phyloP scores from a whole-genome alignment of 208 protist genomes.

The Trichomonas vaginalis region DNA sequence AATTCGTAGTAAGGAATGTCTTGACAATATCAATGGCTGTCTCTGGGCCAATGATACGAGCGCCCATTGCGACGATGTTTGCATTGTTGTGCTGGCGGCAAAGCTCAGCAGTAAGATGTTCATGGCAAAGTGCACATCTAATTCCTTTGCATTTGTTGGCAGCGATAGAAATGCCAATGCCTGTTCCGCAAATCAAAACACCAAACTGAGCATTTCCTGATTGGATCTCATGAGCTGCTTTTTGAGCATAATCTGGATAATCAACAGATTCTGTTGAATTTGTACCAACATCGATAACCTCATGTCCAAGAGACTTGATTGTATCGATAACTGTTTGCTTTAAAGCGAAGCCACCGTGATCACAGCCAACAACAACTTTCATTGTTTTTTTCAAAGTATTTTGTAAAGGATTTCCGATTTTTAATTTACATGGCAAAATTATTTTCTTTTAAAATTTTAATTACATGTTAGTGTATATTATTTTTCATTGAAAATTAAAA shows the following conservation, averaged over 20 bases:
- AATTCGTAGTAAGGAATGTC: not conserved
- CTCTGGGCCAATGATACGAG: not conserved
- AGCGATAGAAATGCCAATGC: not conserved
- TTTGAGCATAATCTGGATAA: conserved; percentile 1
- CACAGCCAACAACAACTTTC: conserved; percentile 1
- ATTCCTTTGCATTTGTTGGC: not conserved
- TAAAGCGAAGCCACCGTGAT: not conserved
- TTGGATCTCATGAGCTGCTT: not conserved
- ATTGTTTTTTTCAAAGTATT: no score
- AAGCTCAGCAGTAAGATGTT: not conserved
- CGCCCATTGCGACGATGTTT: not conserved
- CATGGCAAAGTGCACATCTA: not conserved
- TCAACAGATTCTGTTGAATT: not conserved
- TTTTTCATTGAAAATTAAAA: no score
- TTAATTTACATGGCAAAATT: no score
- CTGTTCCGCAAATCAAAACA: conserved; percentile 1
- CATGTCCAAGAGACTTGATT: not conserved
- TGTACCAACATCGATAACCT: not conserved
- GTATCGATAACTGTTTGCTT: not conserved
- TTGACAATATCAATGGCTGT: not conserved
- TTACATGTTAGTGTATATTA: no score
- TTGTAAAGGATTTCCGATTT: no score
- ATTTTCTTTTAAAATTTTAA: no score
- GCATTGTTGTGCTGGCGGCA: not conserved
- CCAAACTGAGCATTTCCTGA: not conserved